Evolutionary conservation across 1,139 yeast species (phyloP), one percentile per base, ranked within the genome.

Genomic region (Pichia sp.): DNA sequence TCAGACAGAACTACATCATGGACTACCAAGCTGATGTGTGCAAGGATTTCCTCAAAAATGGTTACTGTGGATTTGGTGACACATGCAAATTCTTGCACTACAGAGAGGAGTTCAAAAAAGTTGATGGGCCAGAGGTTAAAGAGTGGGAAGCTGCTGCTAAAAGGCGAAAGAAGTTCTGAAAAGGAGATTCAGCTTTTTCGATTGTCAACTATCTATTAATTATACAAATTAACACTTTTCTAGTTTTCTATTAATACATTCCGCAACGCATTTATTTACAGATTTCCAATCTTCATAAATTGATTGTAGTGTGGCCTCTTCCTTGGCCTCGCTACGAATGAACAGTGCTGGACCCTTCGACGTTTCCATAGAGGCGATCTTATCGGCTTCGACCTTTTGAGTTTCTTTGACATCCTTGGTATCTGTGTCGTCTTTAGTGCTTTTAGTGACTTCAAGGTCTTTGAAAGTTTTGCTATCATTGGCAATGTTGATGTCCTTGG

Each of bases 51-150:
- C 80, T 84, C 57, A 90, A 87, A 62, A 92, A 96, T 0, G 99
- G 99, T 0, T 92, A 84, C 67, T 95, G 99, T 75, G 98, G 98
- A 5, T 95, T 86, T 67, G 99, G 99, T 8, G 99, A 95, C 65
- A 86, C 95, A n/a, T 95, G 99, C 73, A 95, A 93, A 72, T 95
- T 95, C 69, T 70, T 93, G 34, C 99, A 95, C 67, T 81, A 88
- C 11, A 73, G 99, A 67, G 97, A 89, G 61, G 97, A 90, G 67
- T 87, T 87, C 70, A 82, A 80, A 59, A 85, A 85, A 44, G 87
- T 85, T 26, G 84, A 87, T 57, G 69, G 84, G 1, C 30, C 48
- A 1, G 80, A 77, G 23, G 78, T 77, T 58, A 61, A 59, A 36
- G 96, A 89, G 48, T 90, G 97, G 97, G 85, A 87, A 61, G 61